Evolutionary conservation across 2,329 filamentous ascomycete genomes (phyloP).

Genomic region (Phialophora chinensis): DNA sequence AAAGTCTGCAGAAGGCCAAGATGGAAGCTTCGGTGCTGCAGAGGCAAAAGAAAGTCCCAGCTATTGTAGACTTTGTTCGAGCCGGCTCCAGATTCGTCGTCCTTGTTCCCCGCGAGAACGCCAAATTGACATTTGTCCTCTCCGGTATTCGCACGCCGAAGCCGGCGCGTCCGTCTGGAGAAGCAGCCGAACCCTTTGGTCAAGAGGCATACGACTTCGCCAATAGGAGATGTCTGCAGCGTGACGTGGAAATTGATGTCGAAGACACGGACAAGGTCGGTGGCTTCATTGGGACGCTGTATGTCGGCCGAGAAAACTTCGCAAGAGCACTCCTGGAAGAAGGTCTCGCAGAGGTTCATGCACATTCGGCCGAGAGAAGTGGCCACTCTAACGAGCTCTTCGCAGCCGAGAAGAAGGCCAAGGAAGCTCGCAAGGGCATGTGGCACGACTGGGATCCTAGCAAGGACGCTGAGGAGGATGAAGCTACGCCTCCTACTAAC

Average conservation of each 20-base stretch:
- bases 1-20: constrained; percentile 93
- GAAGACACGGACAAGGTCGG: constrained; percentile 95
- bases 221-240: constrained; percentile 84
- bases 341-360: constrained; percentile 87
- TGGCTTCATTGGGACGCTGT: constrained; percentile 94
- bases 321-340: constrained; percentile 93
- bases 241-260: constrained; percentile 94
- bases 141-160: constrained; percentile 90
- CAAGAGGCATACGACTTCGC: constrained; percentile 94
- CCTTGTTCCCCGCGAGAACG: constrained; percentile 86
- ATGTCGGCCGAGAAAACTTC: constrained; percentile 93
- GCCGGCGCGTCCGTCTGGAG: constrained; percentile 79
- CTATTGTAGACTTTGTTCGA: constrained; percentile 96
- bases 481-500: constrained; percentile 51
- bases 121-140: constrained; percentile 93
- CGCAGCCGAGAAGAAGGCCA: constrained; percentile 84
- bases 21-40: constrained; percentile 86
- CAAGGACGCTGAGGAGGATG: constrained; percentile 72
- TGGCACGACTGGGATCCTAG: constrained; percentile 96
- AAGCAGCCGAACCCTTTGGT: constrained; percentile 89
- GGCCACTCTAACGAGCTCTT: constrained; percentile 87
- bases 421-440: constrained; percentile 83
- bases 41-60: constrained; percentile 89
- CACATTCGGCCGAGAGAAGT: constrained; percentile 94
- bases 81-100: constrained; percentile 94